Evolutionary conservation across 148 eudicot species (phyloP).

Genomic region (Vaccinium myrtillus): DNA sequence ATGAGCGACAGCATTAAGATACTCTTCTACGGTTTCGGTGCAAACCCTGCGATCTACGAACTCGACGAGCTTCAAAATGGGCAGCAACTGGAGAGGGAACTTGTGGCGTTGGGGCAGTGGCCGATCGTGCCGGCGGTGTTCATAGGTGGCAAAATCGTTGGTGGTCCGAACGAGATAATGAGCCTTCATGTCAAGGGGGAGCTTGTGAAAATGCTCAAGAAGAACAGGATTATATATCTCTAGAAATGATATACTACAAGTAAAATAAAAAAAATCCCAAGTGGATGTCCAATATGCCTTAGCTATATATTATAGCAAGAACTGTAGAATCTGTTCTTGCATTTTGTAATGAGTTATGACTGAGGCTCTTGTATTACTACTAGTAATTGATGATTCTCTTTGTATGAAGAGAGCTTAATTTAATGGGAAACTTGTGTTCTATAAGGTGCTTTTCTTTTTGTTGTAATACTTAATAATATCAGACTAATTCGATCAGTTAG

Average conservation of each 20-base stretch:
- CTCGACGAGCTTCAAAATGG: slow-evolving; percentile 63
- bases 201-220: slow-evolving; percentile 50
- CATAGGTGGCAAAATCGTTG: slow-evolving; percentile 58
- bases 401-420: slow-evolving; percentile 15
- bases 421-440: not conserved
- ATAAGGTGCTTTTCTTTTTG: not conserved
- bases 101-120: slow-evolving; percentile 39
- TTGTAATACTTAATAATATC: not conserved
- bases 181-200: slow-evolving; percentile 69
- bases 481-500: not conserved
- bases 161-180: slow-evolving; percentile 74
- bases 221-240: slow-evolving; percentile 49
- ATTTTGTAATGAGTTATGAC: not conserved
- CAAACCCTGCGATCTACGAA: slow-evolving; percentile 61
- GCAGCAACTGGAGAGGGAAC: slow-evolving; percentile 49
- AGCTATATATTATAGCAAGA: slow-evolving; percentile 8
- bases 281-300: not conserved
- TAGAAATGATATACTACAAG: not conserved
- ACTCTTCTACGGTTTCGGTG: slow-evolving; percentile 65
- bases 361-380: not conserved
- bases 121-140: slow-evolving; percentile 64
- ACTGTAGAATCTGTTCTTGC: not conserved
- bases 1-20: slow-evolving; percentile 58
- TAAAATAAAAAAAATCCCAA: not conserved
- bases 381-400: not conserved